Percentiles rank a stretch among this genome's conserved stretches.
Conservation (phyloP, 2,329 filamentous ascomycete genomes). For the Emmonsia crescens region DNA sequence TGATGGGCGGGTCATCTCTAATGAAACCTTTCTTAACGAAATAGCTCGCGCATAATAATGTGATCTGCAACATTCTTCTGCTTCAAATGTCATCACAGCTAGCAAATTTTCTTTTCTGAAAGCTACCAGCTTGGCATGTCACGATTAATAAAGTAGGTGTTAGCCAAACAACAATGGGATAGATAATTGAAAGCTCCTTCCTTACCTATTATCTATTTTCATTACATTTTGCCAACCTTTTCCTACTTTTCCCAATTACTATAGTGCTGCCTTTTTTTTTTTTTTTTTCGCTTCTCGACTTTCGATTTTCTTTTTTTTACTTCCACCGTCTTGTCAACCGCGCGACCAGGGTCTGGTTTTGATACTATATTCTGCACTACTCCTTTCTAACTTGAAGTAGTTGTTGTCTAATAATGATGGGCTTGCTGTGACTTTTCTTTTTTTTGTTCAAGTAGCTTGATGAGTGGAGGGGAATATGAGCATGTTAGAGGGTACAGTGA, state of each 20-base stretch:
- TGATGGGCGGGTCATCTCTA: constrained; percentile 6
- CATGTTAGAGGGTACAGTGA: background rate
- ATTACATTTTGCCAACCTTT: background rate
- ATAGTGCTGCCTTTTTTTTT: background rate
- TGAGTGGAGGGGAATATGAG: background rate
- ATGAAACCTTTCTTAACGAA: background rate
- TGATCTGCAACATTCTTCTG: background rate
- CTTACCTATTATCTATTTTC: background rate
- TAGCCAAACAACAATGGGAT: background rate
- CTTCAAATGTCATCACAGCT: background rate
- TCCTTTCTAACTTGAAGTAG: background rate
- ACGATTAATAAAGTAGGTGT: background rate
- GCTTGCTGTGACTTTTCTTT: background rate
- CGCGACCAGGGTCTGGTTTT: background rate
- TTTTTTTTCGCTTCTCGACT: background rate
- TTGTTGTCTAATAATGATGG: background rate
- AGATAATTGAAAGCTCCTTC: constrained; percentile 1
- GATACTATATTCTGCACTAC: background rate
- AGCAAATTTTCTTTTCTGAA: background rate
- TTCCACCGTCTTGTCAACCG: background rate
- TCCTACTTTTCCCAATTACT: background rate
- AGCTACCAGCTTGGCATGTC: background rate
- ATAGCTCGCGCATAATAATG: background rate
- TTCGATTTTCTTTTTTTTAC: no score
- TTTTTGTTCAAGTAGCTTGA: background rate